These are phyloP conservation scores for Trichoderma sp. DNA, from an alignment of 2,329 filamentous ascomycete species.

Conservation along the genomic window DNA sequence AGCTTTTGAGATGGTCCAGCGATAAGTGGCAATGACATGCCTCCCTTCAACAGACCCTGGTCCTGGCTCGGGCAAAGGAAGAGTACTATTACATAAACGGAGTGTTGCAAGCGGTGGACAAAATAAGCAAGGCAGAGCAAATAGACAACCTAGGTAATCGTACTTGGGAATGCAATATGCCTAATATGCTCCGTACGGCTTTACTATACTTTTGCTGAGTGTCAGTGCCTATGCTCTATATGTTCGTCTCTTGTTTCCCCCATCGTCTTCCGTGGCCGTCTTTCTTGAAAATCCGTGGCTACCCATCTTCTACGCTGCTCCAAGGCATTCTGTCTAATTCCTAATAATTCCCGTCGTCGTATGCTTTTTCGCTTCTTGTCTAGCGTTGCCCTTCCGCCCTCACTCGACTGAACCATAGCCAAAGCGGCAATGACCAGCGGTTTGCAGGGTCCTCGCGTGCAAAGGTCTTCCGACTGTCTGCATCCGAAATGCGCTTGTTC, in stretches of 20 bases:
- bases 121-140: background rate
- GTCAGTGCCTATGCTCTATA: background rate
- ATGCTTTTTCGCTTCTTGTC: background rate
- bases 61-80: background rate
- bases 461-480: constrained; percentile 3
- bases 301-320: too few species aligned
- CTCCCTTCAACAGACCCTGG: background rate
- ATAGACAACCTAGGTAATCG: background rate
- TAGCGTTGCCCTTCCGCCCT: background rate
- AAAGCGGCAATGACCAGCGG: background rate
- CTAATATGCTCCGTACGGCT: background rate
- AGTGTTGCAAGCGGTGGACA: background rate
- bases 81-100: constrained; percentile 3
- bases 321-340: background rate
- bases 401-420: background rate
- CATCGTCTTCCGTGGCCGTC: background rate
- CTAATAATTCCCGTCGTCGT: background rate
- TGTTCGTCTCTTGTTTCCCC: background rate
- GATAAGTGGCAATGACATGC: constrained; percentile 14
- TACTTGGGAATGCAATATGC: background rate
- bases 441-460: constrained; percentile 5
- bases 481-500: background rate
- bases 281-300: too few species aligned
- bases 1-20: background rate
- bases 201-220: background rate